phyloP scores from a whole-genome alignment of 2,329 filamentous ascomycete species.

The Fragosphaeria purpurea region DNA sequence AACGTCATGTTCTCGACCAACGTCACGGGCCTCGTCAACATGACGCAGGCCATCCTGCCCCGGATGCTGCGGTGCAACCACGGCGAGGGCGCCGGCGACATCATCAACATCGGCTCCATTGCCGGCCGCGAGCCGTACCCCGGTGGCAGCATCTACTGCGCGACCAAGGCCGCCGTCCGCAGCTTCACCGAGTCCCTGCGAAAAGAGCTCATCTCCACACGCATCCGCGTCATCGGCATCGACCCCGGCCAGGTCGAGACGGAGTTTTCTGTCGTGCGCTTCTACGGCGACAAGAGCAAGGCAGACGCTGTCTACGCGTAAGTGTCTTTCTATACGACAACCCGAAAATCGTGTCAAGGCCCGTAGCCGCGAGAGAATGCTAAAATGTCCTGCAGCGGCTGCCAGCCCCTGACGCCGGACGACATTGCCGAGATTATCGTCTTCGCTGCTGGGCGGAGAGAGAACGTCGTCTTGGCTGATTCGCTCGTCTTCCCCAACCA shows the following conservation, averaged over 20 bases:
- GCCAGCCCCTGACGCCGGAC: constrained; percentile 73
- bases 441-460: constrained; percentile 68
- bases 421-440: constrained; percentile 86
- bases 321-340: constrained; percentile 20
- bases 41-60: constrained; percentile 82
- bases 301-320: constrained; percentile 81
- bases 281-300: constrained; percentile 77
- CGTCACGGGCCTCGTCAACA: constrained; percentile 85
- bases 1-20: constrained; percentile 83
- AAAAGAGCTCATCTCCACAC: constrained; percentile 68
- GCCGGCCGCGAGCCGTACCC: constrained; percentile 76
- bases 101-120: constrained; percentile 88
- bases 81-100: constrained; percentile 72
- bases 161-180: constrained; percentile 77
- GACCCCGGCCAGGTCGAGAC: constrained; percentile 91
- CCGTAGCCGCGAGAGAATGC: not conserved
- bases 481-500: constrained; percentile 78
- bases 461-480: constrained; percentile 86
- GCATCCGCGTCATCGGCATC: constrained; percentile 74
- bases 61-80: constrained; percentile 62
- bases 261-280: constrained; percentile 80
- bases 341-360: not conserved
- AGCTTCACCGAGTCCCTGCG: constrained; percentile 74
- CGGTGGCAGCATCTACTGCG: constrained; percentile 83
- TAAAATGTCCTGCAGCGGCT: constrained; percentile 41